phyloP scores from a whole-genome alignment of 495 filamentous ascomycete species.

The Hypomontagnella submonticulosa region DNA sequence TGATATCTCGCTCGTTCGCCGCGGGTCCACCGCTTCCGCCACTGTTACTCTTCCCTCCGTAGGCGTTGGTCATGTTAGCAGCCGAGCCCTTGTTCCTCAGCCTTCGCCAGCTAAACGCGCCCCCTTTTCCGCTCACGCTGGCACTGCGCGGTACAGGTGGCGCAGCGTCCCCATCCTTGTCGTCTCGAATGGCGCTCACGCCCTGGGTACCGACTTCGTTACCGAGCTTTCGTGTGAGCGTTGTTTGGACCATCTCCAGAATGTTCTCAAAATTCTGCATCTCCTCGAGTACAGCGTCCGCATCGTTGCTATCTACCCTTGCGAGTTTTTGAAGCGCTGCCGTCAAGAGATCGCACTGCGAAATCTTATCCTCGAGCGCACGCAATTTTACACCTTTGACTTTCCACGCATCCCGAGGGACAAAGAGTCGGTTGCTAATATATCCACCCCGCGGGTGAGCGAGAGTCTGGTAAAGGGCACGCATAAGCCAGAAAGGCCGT shows the following conservation, averaged over 20 bases:
- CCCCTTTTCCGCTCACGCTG: conserved; percentile 72
- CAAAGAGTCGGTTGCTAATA: conserved; percentile 86
- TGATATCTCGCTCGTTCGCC: conserved; percentile 45
- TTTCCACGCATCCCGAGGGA: conserved; percentile 92
- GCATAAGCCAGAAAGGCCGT: conserved; percentile 96
- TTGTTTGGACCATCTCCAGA: conserved; percentile 83
- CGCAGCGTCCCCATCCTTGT: conserved; percentile 50
- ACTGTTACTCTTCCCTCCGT: conserved; percentile 55
- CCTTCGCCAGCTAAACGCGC: conserved; percentile 83
- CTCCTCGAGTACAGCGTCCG: conserved; percentile 91
- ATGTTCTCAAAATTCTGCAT: conserved; percentile 92
- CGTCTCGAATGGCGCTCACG: conserved; percentile 71
- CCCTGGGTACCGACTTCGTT: conserved; percentile 88
- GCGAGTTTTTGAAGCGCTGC: conserved; percentile 87
- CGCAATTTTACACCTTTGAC: conserved; percentile 95
- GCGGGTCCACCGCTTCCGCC: conserved; percentile 45
- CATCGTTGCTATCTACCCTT: conserved; percentile 86
- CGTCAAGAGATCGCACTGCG: conserved; percentile 91
- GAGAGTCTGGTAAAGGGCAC: conserved; percentile 90
- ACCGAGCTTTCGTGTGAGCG: conserved; percentile 84
- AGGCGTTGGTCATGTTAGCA: conserved; percentile 59
- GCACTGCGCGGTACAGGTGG: conserved; percentile 61
- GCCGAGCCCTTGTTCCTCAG: conserved; percentile 88
- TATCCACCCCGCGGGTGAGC: conserved; percentile 92
- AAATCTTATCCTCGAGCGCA: conserved; percentile 90